phyloP scores from a whole-genome alignment of 371 early-diverging fungal genomes.

The Mucor irregularis region DNA sequence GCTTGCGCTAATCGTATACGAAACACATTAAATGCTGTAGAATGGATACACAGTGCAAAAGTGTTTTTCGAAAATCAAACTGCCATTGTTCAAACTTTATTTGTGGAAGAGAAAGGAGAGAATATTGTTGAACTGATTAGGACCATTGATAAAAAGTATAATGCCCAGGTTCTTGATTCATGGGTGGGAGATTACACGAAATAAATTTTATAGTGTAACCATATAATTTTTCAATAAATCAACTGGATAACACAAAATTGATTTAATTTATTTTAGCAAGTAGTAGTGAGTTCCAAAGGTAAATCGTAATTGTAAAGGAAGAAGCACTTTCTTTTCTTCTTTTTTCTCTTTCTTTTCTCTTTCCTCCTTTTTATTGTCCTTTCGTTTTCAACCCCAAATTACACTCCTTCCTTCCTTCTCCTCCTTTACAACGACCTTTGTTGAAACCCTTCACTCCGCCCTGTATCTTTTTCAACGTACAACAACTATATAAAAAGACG shows the following conservation, averaged over 20 bases:
- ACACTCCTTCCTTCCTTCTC: conserved; percentile 9
- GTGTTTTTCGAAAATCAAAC: conserved; percentile 45
- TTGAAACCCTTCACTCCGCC: not conserved
- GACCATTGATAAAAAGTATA: conserved; percentile 20
- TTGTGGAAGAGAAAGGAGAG: too few relatives aligned
- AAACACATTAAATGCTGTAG: conserved; percentile 25
- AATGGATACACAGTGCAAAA: conserved; percentile 28
- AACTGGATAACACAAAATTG: conserved; percentile 12
- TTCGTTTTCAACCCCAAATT: conserved; percentile 6
- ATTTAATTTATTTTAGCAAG: conserved; percentile 10
- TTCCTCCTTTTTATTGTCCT: not conserved
- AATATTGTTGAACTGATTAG: conserved; percentile 1
- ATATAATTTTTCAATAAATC: not conserved
- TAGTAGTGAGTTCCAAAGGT: too few relatives aligned
- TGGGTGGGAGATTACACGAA: conserved; percentile 5
- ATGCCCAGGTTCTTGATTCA: conserved; percentile 15
- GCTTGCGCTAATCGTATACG: conserved; percentile 56
- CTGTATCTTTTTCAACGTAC: not conserved
- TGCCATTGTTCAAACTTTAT: conserved; percentile 17
- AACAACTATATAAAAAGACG: not conserved
- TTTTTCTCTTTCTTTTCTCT: conserved; percentile 6
- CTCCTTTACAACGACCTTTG: conserved; percentile 1
- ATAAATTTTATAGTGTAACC: conserved; percentile 10
- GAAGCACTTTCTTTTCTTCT: not conserved
- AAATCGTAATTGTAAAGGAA: too few relatives aligned